phyloP scores from a whole-genome alignment of 371 early-diverging fungal genomes.

The Saksenaea vasiformis region DNA sequence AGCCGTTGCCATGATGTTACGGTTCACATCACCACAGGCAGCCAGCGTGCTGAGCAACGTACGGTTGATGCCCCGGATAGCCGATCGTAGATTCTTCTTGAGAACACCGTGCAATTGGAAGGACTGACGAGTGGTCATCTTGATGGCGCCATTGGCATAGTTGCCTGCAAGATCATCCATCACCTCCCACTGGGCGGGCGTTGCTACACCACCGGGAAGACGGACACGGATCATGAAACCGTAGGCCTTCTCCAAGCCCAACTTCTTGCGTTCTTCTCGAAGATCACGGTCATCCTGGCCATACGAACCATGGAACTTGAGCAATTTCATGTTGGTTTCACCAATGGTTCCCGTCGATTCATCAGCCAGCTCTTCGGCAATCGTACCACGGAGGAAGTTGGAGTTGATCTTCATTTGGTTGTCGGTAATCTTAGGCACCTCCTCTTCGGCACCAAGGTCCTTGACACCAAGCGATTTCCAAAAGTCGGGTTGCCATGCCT shows the following conservation, averaged over 20 bases:
- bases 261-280: slow-evolving; percentile 81
- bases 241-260: slow-evolving; percentile 87
- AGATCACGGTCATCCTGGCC: slow-evolving; percentile 95
- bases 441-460: slow-evolving; percentile 64
- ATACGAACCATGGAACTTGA: slow-evolving; percentile 96
- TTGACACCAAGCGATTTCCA: slow-evolving; percentile 82
- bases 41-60: slow-evolving; percentile 88
- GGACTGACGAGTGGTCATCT: slow-evolving; percentile 93
- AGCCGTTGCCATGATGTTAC: slow-evolving; percentile 92
- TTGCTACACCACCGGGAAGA: slow-evolving; percentile 88
- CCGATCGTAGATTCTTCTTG: slow-evolving; percentile 83
- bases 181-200: slow-evolving; percentile 88
- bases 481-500: slow-evolving; percentile 76
- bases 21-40: slow-evolving; percentile 96
- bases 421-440: slow-evolving; percentile 75
- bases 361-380: slow-evolving; percentile 81
- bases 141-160: slow-evolving; percentile 86
- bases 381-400: slow-evolving; percentile 91
- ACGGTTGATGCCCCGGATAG: slow-evolving; percentile 89
- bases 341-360: slow-evolving; percentile 82
- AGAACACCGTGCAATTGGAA: slow-evolving; percentile 95
- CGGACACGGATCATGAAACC: slow-evolving; percentile 96
- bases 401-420: slow-evolving; percentile 89
- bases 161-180: slow-evolving; percentile 85
- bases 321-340: slow-evolving; percentile 88